Base-by-base conservation (phyloP, 768 basidiomycete species). In the Kwoniella heveanensis region DNA sequence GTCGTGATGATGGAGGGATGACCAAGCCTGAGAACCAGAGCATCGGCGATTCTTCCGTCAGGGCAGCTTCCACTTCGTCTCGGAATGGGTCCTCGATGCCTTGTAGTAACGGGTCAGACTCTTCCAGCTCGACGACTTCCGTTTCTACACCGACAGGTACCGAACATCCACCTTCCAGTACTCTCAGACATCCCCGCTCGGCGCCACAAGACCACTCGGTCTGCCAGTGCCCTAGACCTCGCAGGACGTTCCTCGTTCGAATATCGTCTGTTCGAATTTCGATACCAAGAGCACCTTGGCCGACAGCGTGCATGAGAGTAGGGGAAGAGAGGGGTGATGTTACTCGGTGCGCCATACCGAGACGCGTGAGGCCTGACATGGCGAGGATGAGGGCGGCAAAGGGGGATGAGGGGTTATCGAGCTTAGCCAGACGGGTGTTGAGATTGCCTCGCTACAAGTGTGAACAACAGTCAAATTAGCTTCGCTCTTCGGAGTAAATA, bases 161-260 rank as follows among this genome's bases (percentile, higher is more conserved):
- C 65, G 91, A 93, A 81, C 96, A 99, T 25, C 96, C 96, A 27
- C 96, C 96, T 80, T 98, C 96, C 56, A 98, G 83, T 24, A 88
- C 88, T n/a, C 88, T 84, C 67, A 98, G 82, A 79, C 90, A 89
- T 0, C 89, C 90, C 15, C 96, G 86, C 80, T 99, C 96, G 1
- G 92, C 92, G 25, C 85, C 82, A 72, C 89, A 91, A 58, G 75
- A 81, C 88, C 88, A 91, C 51, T 87, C 84, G 0, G 92, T 92
- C 77, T 85, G 83, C 81, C 87, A 85, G 77, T 96, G 90, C 1
- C 86, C 90, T 51, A 93, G 78, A 25, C 82, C 83, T 32, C 84
- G 81, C 77, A 92, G 88, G 29, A 94, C 79, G 56, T 85, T 85
- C 25, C 85, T 80, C 8, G 88, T 84, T 66, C 84, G 83, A 1